Evolutionary conservation across 495 filamentous ascomycete species (phyloP).

Genomic region (Echria macrotheca): DNA sequence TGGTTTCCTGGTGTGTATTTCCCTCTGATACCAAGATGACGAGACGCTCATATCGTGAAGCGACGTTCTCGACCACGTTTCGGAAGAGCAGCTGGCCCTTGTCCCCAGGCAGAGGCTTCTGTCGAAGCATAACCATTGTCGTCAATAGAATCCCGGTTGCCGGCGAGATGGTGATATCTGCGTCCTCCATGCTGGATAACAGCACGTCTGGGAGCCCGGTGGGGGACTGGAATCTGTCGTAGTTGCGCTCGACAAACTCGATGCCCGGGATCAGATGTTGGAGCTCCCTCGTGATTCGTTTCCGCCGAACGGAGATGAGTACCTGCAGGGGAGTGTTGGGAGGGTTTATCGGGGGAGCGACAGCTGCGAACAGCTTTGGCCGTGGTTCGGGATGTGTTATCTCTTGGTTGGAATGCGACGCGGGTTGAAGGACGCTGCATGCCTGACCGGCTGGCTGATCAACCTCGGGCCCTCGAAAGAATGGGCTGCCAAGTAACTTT

Average conservation of each 20-base stretch:
- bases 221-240: conserved; percentile 35
- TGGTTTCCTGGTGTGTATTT: conserved; percentile 31
- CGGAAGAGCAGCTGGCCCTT: conserved; percentile 43
- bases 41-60: conserved; percentile 61
- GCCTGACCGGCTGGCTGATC: too few relatives aligned
- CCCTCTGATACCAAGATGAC: conserved; percentile 64
- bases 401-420: neutral
- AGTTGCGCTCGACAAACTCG: conserved; percentile 57
- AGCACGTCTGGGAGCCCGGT: conserved; percentile 24
- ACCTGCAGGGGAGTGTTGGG: conserved; percentile 31
- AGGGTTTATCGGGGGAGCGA: conserved; percentile 15
- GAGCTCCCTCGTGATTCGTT: conserved; percentile 41
- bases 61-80: conserved; percentile 50
- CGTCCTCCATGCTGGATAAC: conserved; percentile 51
- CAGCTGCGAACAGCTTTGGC: conserved; percentile 17
- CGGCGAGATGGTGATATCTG: conserved; percentile 71
- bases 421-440: too few relatives aligned
- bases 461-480: conserved; percentile 18
- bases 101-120: conserved; percentile 62
- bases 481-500: conserved; percentile 25
- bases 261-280: conserved; percentile 46
- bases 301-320: conserved; percentile 47
- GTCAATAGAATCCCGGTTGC: conserved; percentile 64
- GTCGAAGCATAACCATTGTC: conserved; percentile 67
- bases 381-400: conserved; percentile 4